A percentile compares a stretch with the other conserved stretches of the same genome.
phyloP scores from a whole-genome alignment of 495 filamentous ascomycete species.

The Aspergillus hancockii region DNA sequence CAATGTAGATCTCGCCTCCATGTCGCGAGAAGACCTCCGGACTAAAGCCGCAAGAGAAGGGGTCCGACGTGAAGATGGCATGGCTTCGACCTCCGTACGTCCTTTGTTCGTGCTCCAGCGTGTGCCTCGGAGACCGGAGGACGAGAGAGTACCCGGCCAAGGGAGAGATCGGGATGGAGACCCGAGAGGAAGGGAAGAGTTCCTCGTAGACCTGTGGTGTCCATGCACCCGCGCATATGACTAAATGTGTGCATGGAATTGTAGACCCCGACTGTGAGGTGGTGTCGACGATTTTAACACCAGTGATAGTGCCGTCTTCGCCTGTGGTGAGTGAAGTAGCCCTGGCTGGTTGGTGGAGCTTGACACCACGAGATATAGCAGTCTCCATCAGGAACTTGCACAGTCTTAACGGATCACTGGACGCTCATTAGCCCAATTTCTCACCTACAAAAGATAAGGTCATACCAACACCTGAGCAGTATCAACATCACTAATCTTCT shows the following conservation, averaged over 20 bases:
- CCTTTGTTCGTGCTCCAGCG: slow-evolving; percentile 27
- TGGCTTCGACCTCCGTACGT: slow-evolving; percentile 52
- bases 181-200: slow-evolving; percentile 59
- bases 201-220: slow-evolving; percentile 58
- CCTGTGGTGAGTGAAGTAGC: slow-evolving; percentile 55
- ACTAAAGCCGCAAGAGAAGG: slow-evolving; percentile 51
- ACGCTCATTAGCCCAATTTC: slow-evolving; percentile 11
- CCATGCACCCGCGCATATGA: slow-evolving; percentile 74
- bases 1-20: slow-evolving; percentile 70
- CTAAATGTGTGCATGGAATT: slow-evolving; percentile 54
- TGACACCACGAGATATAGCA: slow-evolving; percentile 59
- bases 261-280: slow-evolving; percentile 24
- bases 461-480: slow-evolving; percentile 62
- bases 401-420: slow-evolving; percentile 59
- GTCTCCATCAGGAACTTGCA: slow-evolving; percentile 63
- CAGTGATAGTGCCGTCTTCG: slow-evolving; percentile 44
- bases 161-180: slow-evolving; percentile 55
- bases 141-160: slow-evolving; percentile 75
- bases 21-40: slow-evolving; percentile 73
- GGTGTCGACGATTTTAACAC: slow-evolving; percentile 46
- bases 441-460: background rate
- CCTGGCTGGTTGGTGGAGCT: slow-evolving; percentile 63
- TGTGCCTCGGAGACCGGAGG: slow-evolving; percentile 59
- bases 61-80: slow-evolving; percentile 66
- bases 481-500: slow-evolving; percentile 63